phyloP scores from a whole-genome alignment of 169 alveolate species.

The Perkinsus chesapeaki region DNA sequence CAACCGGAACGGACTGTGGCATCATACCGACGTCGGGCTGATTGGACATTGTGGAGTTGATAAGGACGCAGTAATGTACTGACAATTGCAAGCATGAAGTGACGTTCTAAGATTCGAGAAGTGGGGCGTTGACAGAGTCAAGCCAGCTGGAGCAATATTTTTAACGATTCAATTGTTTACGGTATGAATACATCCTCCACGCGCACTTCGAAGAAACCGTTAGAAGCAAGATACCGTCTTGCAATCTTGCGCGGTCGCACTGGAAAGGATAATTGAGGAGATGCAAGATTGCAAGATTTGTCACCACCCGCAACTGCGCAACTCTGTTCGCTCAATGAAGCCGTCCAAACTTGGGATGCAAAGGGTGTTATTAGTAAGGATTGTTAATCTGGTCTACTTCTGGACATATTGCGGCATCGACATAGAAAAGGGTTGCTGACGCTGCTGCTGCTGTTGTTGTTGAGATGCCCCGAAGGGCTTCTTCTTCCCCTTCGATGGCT shows the following conservation, averaged over 20 bases:
- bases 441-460: slow-evolving; percentile 42
- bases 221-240: background rate
- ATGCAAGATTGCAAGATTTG: background rate
- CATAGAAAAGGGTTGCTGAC: background rate
- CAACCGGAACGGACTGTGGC: background rate
- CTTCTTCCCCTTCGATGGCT: slow-evolving; percentile 41
- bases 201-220: background rate
- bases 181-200: too few relatives aligned
- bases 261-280: background rate
- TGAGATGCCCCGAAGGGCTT: background rate
- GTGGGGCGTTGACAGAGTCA: too few relatives aligned
- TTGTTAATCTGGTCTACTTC: background rate
- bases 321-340: too few relatives aligned
- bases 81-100: too few relatives aligned
- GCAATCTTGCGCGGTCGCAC: background rate
- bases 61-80: background rate
- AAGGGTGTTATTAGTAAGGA: too few relatives aligned
- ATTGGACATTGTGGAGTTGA: background rate
- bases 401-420: background rate
- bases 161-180: too few relatives aligned
- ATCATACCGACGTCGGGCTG: background rate
- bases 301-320: too few relatives aligned
- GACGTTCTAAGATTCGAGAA: too few relatives aligned
- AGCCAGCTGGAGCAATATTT: too few relatives aligned
- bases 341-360: too few relatives aligned